Conservation (phyloP, 805 yeast genomes). For the Pichia phayaonensis region DNA sequence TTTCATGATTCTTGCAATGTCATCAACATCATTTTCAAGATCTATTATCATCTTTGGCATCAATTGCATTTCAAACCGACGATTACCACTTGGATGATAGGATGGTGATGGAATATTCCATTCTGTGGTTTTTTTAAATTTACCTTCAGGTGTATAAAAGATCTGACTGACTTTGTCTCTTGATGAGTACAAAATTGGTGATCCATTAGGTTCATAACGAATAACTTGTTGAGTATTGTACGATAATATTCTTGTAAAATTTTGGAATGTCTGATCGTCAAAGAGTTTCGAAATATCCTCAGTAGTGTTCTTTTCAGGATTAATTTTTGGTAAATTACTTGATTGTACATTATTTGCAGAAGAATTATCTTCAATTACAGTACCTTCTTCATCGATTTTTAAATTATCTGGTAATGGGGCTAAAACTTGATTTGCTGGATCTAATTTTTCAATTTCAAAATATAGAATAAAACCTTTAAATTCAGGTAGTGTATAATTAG, state of each 20-base stretch:
- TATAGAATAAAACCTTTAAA: constrained; percentile 64
- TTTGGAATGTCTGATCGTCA: constrained; percentile 73
- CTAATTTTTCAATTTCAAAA: constrained; percentile 64
- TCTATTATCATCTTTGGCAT: constrained; percentile 92
- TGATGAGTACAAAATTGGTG: constrained; percentile 66
- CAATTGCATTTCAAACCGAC: constrained; percentile 78
- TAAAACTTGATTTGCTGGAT: constrained; percentile 36
- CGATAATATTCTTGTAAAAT: constrained; percentile 65
- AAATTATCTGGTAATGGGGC: constrained; percentile 38
- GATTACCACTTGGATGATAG: constrained; percentile 48
- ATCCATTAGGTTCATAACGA: constrained; percentile 74
- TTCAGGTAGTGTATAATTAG: constrained; percentile 31
- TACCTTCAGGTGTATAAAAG: constrained; percentile 25
- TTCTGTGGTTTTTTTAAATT: constrained; percentile 14
- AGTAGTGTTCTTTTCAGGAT: constrained; percentile 16
- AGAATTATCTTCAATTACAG: constrained; percentile 8
- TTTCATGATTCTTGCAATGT: constrained; percentile 33
- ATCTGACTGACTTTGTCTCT: constrained; percentile 46
- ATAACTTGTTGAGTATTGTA: constrained; percentile 84
- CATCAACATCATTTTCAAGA: constrained; percentile 44
- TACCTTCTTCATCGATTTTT: constrained; percentile 11
- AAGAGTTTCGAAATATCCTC: constrained; percentile 46
- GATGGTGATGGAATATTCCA: constrained; percentile 49
- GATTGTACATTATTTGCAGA: constrained; percentile 6
- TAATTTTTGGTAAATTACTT: constrained; percentile 15